Percentiles rank a stretch among this genome's conserved stretches.
These are phyloP conservation scores for Akanthomyces muscarius DNA, from an alignment of 2,329 filamentous ascomycete genomes.

Conservation along the genomic window DNA sequence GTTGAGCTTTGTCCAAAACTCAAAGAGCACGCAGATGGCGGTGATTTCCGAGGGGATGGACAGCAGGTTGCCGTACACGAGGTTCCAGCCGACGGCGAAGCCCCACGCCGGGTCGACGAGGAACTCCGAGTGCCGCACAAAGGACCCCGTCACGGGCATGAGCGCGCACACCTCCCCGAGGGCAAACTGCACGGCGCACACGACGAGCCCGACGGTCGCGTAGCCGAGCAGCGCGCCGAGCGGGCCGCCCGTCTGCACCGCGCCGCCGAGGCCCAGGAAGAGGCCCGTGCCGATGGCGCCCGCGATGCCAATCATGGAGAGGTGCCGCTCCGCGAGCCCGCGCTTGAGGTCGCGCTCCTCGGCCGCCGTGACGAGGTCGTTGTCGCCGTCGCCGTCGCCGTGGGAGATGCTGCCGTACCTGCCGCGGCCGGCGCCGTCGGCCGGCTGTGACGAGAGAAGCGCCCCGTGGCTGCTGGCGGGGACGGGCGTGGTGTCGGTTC, in stretches of 20 bases:
- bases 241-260: slow-evolving; percentile 48
- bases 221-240: slow-evolving; percentile 49
- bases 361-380: slow-evolving; percentile 42
- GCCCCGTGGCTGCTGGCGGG: background rate
- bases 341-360: slow-evolving; percentile 49
- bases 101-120: slow-evolving; percentile 59
- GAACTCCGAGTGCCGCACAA: slow-evolving; percentile 57
- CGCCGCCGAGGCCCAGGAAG: slow-evolving; percentile 55
- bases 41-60: slow-evolving; percentile 58
- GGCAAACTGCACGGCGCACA: slow-evolving; percentile 55
- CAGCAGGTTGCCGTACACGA: slow-evolving; percentile 52
- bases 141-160: slow-evolving; percentile 59
- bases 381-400: background rate
- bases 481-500: background rate
- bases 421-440: background rate
- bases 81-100: slow-evolving; percentile 51
- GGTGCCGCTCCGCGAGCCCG: slow-evolving; percentile 45
- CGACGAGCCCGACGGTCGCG: slow-evolving; percentile 51
- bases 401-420: background rate
- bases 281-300: slow-evolving; percentile 59
- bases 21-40: slow-evolving; percentile 58
- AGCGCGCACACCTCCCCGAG: slow-evolving; percentile 58
- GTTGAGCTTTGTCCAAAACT: slow-evolving; percentile 59
- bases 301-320: slow-evolving; percentile 60
- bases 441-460: background rate